phyloP scores from a whole-genome alignment of 2,329 filamentous ascomycete species.

The Mycosphaerella sp. region DNA sequence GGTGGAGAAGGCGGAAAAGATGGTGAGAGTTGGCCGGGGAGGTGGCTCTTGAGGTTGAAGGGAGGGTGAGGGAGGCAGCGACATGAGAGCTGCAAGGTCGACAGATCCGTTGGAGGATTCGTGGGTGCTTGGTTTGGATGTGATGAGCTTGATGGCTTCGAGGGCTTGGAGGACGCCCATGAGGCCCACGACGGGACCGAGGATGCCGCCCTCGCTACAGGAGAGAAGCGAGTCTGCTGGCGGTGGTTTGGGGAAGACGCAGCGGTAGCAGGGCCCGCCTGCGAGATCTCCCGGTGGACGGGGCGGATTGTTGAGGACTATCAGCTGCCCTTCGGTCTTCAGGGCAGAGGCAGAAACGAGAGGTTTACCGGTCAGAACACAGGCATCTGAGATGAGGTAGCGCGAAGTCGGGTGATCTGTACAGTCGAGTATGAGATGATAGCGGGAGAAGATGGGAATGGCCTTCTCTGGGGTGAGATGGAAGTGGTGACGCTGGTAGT shows the following conservation, averaged over 20 bases:
- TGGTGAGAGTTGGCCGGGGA: conserved; percentile 39
- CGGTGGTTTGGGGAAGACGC: conserved; percentile 82
- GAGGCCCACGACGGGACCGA: conserved; percentile 84
- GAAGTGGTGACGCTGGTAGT: conserved; percentile 55
- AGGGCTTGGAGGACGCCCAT: conserved; percentile 93
- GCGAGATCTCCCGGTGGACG: conserved; percentile 48
- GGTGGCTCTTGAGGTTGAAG: conserved; percentile 23
- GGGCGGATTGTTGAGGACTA: conserved; percentile 78
- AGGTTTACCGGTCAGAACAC: conserved; percentile 69
- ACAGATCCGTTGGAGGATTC: not conserved
- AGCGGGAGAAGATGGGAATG: conserved; percentile 57
- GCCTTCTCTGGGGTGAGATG: conserved; percentile 66
- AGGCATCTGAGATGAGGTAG: conserved; percentile 87
- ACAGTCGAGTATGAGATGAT: conserved; percentile 86
- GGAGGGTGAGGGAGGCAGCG: conserved; percentile 10
- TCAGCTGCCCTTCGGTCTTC: conserved; percentile 80
- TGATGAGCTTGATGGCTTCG: conserved; percentile 75
- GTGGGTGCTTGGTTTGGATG: conserved; percentile 42
- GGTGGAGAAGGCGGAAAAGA: conserved; percentile 51
- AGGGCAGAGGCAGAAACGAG: conserved; percentile 87
- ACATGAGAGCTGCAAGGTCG: conserved; percentile 15
- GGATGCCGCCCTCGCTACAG: conserved; percentile 86
- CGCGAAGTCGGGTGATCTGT: conserved; percentile 89
- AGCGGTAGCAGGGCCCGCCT: conserved; percentile 86
- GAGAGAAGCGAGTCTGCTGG: conserved; percentile 74